phyloP scores from a whole-genome alignment of 2,329 filamentous ascomycete species.

The Aaosphaeria arxii region DNA sequence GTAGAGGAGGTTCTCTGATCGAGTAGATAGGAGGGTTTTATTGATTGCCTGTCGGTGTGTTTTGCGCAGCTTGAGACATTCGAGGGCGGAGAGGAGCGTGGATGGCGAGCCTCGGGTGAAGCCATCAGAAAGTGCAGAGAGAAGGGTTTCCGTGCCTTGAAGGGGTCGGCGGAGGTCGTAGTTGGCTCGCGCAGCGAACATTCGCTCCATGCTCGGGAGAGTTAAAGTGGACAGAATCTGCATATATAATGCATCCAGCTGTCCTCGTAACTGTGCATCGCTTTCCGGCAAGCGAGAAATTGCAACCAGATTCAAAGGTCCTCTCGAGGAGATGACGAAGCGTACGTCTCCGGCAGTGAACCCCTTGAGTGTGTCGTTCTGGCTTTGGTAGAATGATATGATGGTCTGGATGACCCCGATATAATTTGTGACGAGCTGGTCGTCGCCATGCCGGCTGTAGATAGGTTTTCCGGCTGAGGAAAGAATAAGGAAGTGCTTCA shows the following conservation, averaged over 20 bases:
- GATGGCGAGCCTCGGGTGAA: slow-evolving; percentile 93
- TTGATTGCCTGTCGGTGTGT: slow-evolving; percentile 83
- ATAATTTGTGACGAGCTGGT: slow-evolving; percentile 85
- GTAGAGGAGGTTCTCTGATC: slow-evolving; percentile 78
- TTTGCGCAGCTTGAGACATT: slow-evolving; percentile 90
- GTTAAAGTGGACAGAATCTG: slow-evolving; percentile 96
- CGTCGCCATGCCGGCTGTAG: slow-evolving; percentile 90
- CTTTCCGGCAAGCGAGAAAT: slow-evolving; percentile 92
- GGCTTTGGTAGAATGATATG: slow-evolving; percentile 90
- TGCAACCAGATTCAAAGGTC: slow-evolving; percentile 87
- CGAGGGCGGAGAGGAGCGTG: slow-evolving; percentile 80
- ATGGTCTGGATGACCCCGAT: slow-evolving; percentile 96
- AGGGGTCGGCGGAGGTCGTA: slow-evolving; percentile 87
- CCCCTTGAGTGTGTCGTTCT: slow-evolving; percentile 71
- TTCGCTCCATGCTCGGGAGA: slow-evolving; percentile 76
- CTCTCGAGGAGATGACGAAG: slow-evolving; percentile 82
- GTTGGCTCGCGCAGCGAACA: slow-evolving; percentile 89
- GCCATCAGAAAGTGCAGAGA: slow-evolving; percentile 89
- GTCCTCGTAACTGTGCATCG: slow-evolving; percentile 78
- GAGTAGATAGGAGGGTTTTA: slow-evolving; percentile 76
- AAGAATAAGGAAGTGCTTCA: slow-evolving; percentile 95
- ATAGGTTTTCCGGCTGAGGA: slow-evolving; percentile 97
- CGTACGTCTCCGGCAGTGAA: slow-evolving; percentile 85
- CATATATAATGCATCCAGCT: slow-evolving; percentile 95
- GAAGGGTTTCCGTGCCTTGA: slow-evolving; percentile 83